phyloP scores from a whole-genome alignment of 768 basidiomycete genomes.

The Naematelia aurantialba region DNA sequence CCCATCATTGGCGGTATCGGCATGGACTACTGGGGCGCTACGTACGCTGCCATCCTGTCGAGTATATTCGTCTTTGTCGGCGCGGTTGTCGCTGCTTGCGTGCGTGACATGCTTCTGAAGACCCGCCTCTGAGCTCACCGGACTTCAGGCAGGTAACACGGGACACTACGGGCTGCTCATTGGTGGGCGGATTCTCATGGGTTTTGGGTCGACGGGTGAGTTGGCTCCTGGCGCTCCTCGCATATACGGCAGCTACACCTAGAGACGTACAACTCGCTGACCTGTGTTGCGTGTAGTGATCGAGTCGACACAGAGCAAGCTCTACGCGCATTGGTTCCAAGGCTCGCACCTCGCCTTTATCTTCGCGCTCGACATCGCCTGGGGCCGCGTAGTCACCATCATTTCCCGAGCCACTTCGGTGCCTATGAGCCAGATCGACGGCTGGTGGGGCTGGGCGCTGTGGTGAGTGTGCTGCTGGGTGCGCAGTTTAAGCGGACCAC shows the following conservation, averaged over 20 bases:
- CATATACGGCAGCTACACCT: too few species aligned
- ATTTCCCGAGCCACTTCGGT: conserved; percentile 36
- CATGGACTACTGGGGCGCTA: conserved; percentile 49
- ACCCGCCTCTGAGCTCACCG: background rate
- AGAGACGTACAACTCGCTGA: conserved; percentile 1
- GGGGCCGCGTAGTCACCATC: conserved; percentile 36
- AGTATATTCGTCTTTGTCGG: conserved; percentile 43
- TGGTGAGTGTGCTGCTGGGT: conserved; percentile 31
- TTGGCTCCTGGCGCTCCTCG: too few species aligned
- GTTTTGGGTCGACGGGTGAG: conserved; percentile 44
- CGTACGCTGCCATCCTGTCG: conserved; percentile 40
- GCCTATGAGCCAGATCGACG: conserved; percentile 42
- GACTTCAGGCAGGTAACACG: conserved; percentile 23
- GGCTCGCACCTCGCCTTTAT: conserved; percentile 36
- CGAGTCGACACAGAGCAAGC: conserved; percentile 42
- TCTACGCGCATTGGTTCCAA: conserved; percentile 46
- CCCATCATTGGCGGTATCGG: conserved; percentile 47
- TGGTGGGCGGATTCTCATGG: conserved; percentile 44
- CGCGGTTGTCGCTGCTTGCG: conserved; percentile 25
- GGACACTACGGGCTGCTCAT: conserved; percentile 28
- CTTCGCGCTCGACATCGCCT: conserved; percentile 45
- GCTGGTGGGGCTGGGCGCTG: conserved; percentile 48
- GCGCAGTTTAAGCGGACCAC: too few species aligned
- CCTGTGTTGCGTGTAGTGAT: too few species aligned
- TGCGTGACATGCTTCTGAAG: conserved; percentile 11